Evolutionary conservation across 2,329 filamentous ascomycete genomes (phyloP), one percentile per base, ranked within the genome.

Genomic region (Fusarium piperis): DNA sequence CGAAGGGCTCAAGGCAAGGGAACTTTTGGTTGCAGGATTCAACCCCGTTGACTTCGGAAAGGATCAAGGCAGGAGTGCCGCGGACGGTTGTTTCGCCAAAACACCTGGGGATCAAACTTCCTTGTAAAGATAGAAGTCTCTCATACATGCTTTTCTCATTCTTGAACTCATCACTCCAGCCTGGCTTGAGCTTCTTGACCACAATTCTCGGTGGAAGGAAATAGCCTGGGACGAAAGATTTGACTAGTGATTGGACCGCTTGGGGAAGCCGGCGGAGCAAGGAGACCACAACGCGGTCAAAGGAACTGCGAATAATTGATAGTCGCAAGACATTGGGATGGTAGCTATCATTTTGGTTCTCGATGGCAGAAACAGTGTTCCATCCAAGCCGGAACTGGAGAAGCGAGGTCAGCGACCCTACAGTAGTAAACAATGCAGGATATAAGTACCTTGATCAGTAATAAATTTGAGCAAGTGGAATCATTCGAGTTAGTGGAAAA

Each of bases 1-100:
- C 32, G 0, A 9, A 3, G 2, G 32, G 18, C 2, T 36, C 18
- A 12, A 36, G 32, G 11, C 18, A 55, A 9, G 32, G 51, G 32
- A 23, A 33, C 6, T 26, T 26, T 12, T 55, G 32, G 20, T 36
- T 55, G 15, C 32, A 36, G 3, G 32, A 12, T 35, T 55, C 32
- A 6, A 55, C 0, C 0, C 30, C 51, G 1, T 23, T 1, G 0
- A 55, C 32, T 36, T 55, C 30, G 0, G 32, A 55, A 0, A 55
- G 32, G 18, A 26, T 23, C 1, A 55, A 26, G 18, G 32, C 32
- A 2, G 20, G 51, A 3, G 32, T 55, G 51, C 7, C 2, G 6
- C 36, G 51, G 1, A 16, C 18, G 36, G 18, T 23, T 23, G 51
- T 35, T 23, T 55, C 51, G 6, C 32, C 51, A 7, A 53, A 53